Conservation (phyloP, 768 basidiomycete genomes). For the Heimioporus sp. region DNA sequence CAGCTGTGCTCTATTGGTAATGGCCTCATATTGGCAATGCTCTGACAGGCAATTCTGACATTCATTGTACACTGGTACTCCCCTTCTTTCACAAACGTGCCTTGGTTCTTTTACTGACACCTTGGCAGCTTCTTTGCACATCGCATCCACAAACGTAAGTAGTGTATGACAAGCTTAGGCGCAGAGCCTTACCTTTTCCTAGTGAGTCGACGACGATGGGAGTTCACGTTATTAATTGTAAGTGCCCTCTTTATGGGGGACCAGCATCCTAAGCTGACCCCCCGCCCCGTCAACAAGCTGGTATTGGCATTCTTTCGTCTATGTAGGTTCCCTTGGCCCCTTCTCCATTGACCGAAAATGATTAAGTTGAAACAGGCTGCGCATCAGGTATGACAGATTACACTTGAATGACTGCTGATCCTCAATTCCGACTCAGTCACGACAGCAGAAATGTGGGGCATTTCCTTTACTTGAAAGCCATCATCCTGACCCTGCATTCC, state of each 20-base stretch:
- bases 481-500: neutral
- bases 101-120: neutral
- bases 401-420: conserved; percentile 12
- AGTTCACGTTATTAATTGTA: conserved; percentile 34
- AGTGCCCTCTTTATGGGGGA: conserved; percentile 13
- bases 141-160: conserved; percentile 42
- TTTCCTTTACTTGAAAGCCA: neutral
- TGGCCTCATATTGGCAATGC: conserved; percentile 8
- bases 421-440: conserved; percentile 22
- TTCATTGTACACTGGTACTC: conserved; percentile 46
- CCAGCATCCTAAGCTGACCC: neutral
- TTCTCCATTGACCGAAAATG: neutral
- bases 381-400: conserved; percentile 23
- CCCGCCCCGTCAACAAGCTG: conserved; percentile 16
- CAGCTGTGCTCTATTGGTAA: neutral
- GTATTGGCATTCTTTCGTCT: conserved; percentile 30
- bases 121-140: conserved; percentile 36
- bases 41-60: neutral
- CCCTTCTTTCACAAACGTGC: neutral
- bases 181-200: neutral
- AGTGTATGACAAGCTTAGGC: neutral
- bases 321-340: conserved; percentile 18
- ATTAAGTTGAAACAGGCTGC: conserved; percentile 31
- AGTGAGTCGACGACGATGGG: conserved; percentile 30
- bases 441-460: conserved; percentile 30